phyloP scores from a whole-genome alignment of 169 alveolate species.

The Cryptosporidium xiaoi region DNA sequence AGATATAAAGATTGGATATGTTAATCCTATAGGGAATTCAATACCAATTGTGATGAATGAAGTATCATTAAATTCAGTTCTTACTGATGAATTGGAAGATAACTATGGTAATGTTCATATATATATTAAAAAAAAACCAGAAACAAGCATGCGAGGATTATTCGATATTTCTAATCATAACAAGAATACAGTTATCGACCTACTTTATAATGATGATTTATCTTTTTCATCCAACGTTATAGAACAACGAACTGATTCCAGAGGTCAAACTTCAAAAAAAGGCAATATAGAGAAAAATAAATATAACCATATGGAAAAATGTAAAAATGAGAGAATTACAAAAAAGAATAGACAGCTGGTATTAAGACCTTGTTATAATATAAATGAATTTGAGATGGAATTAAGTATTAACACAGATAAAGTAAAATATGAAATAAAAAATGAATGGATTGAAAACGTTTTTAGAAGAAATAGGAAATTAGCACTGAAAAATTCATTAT shows the following conservation, averaged over 20 bases:
- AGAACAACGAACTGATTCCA: slow-evolving; percentile 16
- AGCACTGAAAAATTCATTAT: not conserved
- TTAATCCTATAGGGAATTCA: slow-evolving; percentile 56
- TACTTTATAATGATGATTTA: slow-evolving; percentile 1
- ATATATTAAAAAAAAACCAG: not conserved
- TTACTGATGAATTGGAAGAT: slow-evolving; percentile 28
- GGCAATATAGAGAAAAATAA: not conserved
- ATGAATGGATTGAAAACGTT: slow-evolving; percentile 31
- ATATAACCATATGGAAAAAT: slow-evolving; percentile 32
- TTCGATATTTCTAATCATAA: not conserved
- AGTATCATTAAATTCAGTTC: slow-evolving; percentile 1
- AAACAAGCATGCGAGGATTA: not conserved
- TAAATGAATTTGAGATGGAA: slow-evolving; percentile 47
- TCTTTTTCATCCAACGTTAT: not conserved
- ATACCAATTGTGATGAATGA: slow-evolving; percentile 19
- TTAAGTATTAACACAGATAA: slow-evolving; percentile 41
- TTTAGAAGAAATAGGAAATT: slow-evolving; percentile 12
- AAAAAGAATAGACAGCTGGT: slow-evolving; percentile 7
- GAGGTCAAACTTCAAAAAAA: not conserved
- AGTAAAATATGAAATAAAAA: slow-evolving; percentile 8
- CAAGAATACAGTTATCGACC: slow-evolving; percentile 4
- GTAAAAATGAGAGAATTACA: not conserved
- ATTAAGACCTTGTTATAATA: slow-evolving; percentile 29
- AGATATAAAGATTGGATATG: slow-evolving; percentile 8
- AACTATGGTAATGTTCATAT: slow-evolving; percentile 25